Base-by-base conservation (phyloP, 176 grass and related monocot genomes). In the Themeda triandra region DNA sequence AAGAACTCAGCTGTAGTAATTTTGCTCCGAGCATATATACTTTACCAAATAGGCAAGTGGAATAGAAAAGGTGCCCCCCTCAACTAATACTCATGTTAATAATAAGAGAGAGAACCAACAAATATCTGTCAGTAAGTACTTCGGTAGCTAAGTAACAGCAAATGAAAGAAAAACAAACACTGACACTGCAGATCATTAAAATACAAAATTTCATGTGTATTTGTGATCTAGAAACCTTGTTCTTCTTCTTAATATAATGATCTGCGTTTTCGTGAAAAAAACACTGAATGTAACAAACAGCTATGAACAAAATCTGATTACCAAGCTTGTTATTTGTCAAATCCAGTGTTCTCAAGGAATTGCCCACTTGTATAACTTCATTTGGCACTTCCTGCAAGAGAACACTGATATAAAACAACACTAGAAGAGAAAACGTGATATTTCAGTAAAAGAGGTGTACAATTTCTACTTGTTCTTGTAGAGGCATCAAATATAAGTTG, bases 271-370 rank as follows among this genome's bases (percentile, higher is more conserved):
- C 13, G 3, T 45, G 44, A 45, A 45, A 45, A 44, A 13, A 45
- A 30, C 48, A 73, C 21, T 65, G 58, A 60, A 80, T 75, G 32
- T 23, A 84, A 83, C 32, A 78, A 56, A 66, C 54, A 59, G 13
- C 8, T 59, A 69, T 51, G 8, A 49, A n/a, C 48, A 36, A 80
- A 56, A 62, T 62, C 44, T 44, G 66, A 63, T 73, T 95, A 95
- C 96, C 89, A 92, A 98, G 92, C 81, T 88, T 98, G 81, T 98
- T 98, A 84, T 98, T 98, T 67, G 96, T 98, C 75, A 98, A 87
- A 90, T 98, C 96, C 75, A 98, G 93, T 49, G 86, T 96, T 76
- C 96, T 95, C 83, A 98, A 75, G 81, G 81, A 90, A 80, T 82
- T 95, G 15, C 91, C 96, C 67, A 98, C 91, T 78, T 92, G 81